These are phyloP conservation scores for Lagenaria siceraria DNA, from an alignment of 306 rosid species.

Conservation along the genomic window DNA sequence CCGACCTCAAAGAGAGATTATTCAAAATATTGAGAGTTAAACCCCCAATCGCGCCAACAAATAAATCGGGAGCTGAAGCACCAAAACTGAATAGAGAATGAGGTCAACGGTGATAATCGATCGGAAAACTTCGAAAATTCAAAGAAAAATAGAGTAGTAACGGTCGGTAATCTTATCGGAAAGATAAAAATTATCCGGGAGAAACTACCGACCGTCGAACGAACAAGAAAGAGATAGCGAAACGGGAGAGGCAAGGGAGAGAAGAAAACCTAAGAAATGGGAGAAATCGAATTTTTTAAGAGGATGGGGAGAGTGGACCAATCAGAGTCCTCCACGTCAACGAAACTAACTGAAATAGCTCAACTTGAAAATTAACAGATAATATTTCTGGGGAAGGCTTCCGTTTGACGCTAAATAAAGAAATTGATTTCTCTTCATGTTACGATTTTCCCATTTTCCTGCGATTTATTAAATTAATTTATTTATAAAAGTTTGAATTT, in stretches of 20 bases:
- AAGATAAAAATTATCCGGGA: slow-evolving; percentile 1
- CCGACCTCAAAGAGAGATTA: background rate
- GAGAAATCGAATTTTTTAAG: background rate
- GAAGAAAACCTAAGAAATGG: background rate
- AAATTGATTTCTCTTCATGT: background rate
- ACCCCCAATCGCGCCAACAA: background rate
- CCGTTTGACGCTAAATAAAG: slow-evolving; percentile 3
- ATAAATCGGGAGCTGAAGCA: background rate
- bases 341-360: background rate
- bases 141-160: background rate
- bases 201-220: slow-evolving; percentile 9
- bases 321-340: background rate
- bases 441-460: background rate
- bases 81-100: background rate
- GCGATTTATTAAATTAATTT: background rate
- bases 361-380: background rate
- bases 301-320: slow-evolving; percentile 5
- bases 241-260: background rate
- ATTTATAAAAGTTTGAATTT: background rate
- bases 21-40: background rate
- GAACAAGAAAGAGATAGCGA: background rate
- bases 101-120: background rate
- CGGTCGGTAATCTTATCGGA: slow-evolving; percentile 13
- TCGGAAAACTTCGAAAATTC: background rate
- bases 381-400: background rate